Evolutionary conservation across 345 rosid genomes (phyloP).

Genomic region (Lenwebbia sp.): DNA sequence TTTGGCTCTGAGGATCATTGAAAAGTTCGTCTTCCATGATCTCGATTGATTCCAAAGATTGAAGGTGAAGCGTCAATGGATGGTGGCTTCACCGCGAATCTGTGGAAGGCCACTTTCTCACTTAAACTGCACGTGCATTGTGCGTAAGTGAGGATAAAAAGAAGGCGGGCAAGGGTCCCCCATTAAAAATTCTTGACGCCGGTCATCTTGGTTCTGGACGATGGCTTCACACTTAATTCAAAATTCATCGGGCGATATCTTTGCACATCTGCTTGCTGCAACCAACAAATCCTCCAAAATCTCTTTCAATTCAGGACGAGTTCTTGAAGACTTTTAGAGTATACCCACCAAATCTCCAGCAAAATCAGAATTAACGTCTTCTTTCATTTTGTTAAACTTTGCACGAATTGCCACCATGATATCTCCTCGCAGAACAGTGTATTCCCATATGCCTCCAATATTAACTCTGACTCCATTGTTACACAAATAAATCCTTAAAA

Average conservation of each 20-base stretch:
- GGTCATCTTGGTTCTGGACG: conserved; percentile 78
- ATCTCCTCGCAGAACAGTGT: conserved; percentile 26
- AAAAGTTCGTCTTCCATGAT: too few relatives aligned
- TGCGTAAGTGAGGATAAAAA: conserved; percentile 85
- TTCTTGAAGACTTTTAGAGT: conserved; percentile 51
- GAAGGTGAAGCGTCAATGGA: too few relatives aligned
- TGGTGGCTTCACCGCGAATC: too few relatives aligned
- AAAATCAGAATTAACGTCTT: conserved; percentile 84
- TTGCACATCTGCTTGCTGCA: conserved; percentile 61
- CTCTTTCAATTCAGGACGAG: conserved; percentile 61
- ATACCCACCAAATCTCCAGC: conserved; percentile 81
- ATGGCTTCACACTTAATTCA: conserved; percentile 83
- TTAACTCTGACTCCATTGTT: too few relatives aligned
- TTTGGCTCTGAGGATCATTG: too few relatives aligned
- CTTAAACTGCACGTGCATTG: conserved; percentile 89
- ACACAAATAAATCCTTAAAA: too few relatives aligned
- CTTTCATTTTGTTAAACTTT: conserved; percentile 79
- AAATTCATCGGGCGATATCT: conserved; percentile 72
- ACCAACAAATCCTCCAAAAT: conserved; percentile 79
- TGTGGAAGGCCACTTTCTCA: conserved; percentile 51
- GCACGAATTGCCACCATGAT: conserved; percentile 67
- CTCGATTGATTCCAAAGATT: too few relatives aligned
- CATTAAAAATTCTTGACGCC: conserved; percentile 83
- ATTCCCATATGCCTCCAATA: too few relatives aligned
- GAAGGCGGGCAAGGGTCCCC: conserved; percentile 75